phyloP scores from a whole-genome alignment of 176 grass and related monocot species.

The Oryza longistaminata region DNA sequence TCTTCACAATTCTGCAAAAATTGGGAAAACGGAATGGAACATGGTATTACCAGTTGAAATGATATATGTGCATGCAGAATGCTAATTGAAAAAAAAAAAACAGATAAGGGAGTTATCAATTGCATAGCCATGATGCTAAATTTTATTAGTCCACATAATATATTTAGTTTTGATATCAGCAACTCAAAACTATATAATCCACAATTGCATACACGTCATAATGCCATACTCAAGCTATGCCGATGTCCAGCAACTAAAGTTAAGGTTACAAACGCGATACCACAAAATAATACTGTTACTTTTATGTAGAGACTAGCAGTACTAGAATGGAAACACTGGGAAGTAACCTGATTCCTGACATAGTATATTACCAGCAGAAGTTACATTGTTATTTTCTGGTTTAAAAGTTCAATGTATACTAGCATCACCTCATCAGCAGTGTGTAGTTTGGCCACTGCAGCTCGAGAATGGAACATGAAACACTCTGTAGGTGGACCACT shows the following conservation, averaged over 20 bases:
- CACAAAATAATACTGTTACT: not conserved
- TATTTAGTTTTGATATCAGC: not conserved
- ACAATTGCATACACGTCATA: not conserved
- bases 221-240: not conserved
- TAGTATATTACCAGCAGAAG: not conserved
- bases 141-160: not conserved
- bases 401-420: not conserved
- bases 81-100: not conserved
- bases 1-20: slow-evolving; percentile 42
- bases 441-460: slow-evolving; percentile 52
- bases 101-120: not conserved
- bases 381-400: not conserved
- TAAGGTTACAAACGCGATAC: not conserved
- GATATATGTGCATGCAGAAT: not conserved
- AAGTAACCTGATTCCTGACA: not conserved
- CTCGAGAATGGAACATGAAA: slow-evolving; percentile 91
- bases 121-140: not conserved
- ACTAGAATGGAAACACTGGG: not conserved
- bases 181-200: not conserved
- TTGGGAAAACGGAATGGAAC: not conserved
- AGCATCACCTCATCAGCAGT: slow-evolving; percentile 54
- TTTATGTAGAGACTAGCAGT: not conserved
- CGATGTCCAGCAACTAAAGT: not conserved
- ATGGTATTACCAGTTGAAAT: not conserved
- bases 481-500: slow-evolving; percentile 90